Evolutionary conservation across 352 stramenopile genomes (phyloP).

Genomic region (Phytophthora hibernalis): DNA sequence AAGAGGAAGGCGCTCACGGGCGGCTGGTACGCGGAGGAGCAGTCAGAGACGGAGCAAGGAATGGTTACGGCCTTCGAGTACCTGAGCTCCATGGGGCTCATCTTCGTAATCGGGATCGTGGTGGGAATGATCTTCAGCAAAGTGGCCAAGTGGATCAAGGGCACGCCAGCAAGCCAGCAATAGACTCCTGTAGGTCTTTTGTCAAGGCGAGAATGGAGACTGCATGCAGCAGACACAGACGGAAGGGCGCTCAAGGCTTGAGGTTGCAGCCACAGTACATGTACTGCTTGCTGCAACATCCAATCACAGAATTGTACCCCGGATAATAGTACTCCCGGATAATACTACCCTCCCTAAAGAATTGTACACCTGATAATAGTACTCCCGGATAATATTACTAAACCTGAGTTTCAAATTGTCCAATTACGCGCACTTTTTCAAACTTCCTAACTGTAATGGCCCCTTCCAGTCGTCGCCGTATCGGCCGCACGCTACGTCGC

Average conservation of each 20-base stretch:
- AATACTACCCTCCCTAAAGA: no score
- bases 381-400: neutral
- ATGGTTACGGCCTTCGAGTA: slow-evolving; percentile 85
- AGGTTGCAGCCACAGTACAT: no score
- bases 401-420: slow-evolving; percentile 19
- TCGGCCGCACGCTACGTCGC: slow-evolving; percentile 59
- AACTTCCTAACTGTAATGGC: no score
- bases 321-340: neutral
- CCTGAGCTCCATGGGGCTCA: slow-evolving; percentile 75
- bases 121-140: slow-evolving; percentile 64
- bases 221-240: neutral
- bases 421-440: no score
- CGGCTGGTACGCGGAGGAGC: slow-evolving; percentile 68
- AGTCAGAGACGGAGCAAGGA: slow-evolving; percentile 57
- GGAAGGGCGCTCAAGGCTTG: no score
- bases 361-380: neutral
- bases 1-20: slow-evolving; percentile 70
- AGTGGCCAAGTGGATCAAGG: slow-evolving; percentile 42
- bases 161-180: slow-evolving; percentile 8
- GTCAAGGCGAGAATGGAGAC: neutral
- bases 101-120: slow-evolving; percentile 76
- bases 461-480: slow-evolving; percentile 39
- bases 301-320: neutral
- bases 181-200: neutral
- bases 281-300: no score